These are phyloP conservation scores for Holtermannia corniformis DNA, from an alignment of 768 basidiomycete genomes.

Conservation along the genomic window DNA sequence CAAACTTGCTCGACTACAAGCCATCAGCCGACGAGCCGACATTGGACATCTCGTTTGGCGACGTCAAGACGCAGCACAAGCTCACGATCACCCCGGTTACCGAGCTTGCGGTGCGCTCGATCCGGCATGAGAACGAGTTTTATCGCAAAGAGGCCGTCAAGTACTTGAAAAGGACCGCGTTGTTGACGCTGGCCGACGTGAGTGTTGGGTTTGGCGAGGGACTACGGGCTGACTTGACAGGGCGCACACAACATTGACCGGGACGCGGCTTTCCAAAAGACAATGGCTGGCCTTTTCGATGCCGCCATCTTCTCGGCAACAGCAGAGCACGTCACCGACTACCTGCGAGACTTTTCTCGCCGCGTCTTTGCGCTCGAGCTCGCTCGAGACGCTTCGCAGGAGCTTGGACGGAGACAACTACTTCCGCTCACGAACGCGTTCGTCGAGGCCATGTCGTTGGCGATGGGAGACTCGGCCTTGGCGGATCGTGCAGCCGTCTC, in stretches of 20 bases:
- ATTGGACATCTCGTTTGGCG: slow-evolving; percentile 62
- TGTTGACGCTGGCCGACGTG: slow-evolving; percentile 70
- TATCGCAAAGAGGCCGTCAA: slow-evolving; percentile 44
- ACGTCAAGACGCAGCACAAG: slow-evolving; percentile 47
- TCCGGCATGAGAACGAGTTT: slow-evolving; percentile 47
- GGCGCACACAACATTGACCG: slow-evolving; percentile 24
- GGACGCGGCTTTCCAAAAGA: slow-evolving; percentile 19
- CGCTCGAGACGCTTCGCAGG: slow-evolving; percentile 31
- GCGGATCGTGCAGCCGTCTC: slow-evolving; percentile 47
- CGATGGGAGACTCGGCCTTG: neutral
- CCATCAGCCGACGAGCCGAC: slow-evolving; percentile 62
- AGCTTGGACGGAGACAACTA: slow-evolving; percentile 27
- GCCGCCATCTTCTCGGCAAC: slow-evolving; percentile 16
- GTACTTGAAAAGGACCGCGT: slow-evolving; percentile 57
- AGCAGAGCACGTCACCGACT: slow-evolving; percentile 55
- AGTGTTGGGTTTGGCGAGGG: slow-evolving; percentile 5
- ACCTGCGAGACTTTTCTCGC: slow-evolving; percentile 58
- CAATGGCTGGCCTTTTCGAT: slow-evolving; percentile 27
- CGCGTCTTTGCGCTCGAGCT: slow-evolving; percentile 69
- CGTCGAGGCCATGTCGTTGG: neutral
- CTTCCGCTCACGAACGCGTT: slow-evolving; percentile 41
- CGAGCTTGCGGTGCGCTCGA: slow-evolving; percentile 54
- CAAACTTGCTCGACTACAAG: slow-evolving; percentile 63
- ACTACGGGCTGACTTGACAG: slow-evolving; percentile 8
- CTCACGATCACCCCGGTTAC: slow-evolving; percentile 62